These are phyloP conservation scores for Scleroderma citrinum DNA, from an alignment of 768 basidiomycete species.

Conservation along the genomic window DNA sequence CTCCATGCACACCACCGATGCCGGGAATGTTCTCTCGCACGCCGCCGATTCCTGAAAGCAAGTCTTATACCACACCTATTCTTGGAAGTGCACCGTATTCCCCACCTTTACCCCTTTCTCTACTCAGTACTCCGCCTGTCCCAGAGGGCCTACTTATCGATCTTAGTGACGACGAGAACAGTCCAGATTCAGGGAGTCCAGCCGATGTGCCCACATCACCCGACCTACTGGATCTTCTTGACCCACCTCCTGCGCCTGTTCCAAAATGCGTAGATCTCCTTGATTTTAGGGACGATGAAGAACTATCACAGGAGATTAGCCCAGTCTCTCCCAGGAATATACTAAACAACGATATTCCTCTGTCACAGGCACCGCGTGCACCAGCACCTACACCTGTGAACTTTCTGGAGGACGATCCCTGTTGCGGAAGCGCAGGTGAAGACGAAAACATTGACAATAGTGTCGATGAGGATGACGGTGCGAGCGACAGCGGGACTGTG, in stretches of 20 bases:
- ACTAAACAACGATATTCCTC: background rate
- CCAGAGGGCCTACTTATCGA: constrained; percentile 55
- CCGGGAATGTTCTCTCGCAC: constrained; percentile 8
- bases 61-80: constrained; percentile 23
- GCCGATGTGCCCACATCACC: background rate
- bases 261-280: background rate
- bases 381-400: constrained; percentile 16
- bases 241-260: background rate
- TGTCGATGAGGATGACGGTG: constrained; percentile 17
- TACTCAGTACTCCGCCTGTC: constrained; percentile 1
- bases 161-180: constrained; percentile 36
- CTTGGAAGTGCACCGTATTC: constrained; percentile 10
- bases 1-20: constrained; percentile 1
- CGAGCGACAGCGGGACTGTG: constrained; percentile 26
- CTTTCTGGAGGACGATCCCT: constrained; percentile 17
- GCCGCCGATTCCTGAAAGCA: constrained; percentile 31
- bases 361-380: constrained; percentile 5
- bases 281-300: constrained; percentile 1
- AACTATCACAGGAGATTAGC: background rate
- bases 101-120: background rate
- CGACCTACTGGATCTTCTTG: background rate
- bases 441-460: background rate
- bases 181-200: constrained; percentile 17
- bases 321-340: background rate
- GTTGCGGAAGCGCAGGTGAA: constrained; percentile 5